Conservation (phyloP, 768 basidiomycete genomes). For the Collybia nuda region DNA sequence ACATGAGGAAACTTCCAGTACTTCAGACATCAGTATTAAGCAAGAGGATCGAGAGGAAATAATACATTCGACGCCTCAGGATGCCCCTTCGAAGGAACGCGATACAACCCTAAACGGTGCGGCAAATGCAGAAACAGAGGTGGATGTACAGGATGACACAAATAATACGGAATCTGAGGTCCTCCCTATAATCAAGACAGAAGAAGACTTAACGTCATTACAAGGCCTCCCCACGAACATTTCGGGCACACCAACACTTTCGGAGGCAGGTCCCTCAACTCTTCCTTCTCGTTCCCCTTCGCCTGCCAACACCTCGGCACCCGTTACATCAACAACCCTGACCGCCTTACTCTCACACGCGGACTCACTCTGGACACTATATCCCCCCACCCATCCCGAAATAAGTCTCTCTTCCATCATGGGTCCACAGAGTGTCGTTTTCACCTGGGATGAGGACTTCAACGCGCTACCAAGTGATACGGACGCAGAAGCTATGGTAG, state of each 20-base stretch:
- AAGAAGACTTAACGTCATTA: neutral
- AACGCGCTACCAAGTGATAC: slow-evolving; percentile 46
- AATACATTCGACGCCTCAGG: neutral
- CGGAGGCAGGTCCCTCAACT: neutral
- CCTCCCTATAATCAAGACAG: neutral
- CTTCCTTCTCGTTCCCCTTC: neutral
- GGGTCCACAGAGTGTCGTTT: slow-evolving; percentile 76
- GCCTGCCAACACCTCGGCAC: neutral
- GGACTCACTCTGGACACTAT: slow-evolving; percentile 55
- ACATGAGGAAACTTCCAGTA: neutral
- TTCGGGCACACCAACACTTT: no score
- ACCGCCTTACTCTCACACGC: slow-evolving; percentile 54
- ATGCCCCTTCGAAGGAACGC: neutral
- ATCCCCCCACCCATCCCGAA: slow-evolving; percentile 59
- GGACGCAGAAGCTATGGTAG: slow-evolving; percentile 62
- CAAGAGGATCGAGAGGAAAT: neutral
- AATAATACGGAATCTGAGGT: neutral
- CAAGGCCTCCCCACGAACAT: neutral
- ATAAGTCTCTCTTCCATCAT: slow-evolving; percentile 59
- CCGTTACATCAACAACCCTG: slow-evolving; percentile 24
- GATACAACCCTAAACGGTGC: neutral
- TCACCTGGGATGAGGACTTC: slow-evolving; percentile 65
- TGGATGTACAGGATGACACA: no score
- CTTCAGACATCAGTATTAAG: neutral
- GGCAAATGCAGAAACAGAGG: neutral